Percentiles rank a stretch among this genome's conserved stretches.
phyloP scores from a whole-genome alignment of 2,329 filamentous ascomycete species.

The Diaporthe citri region DNA sequence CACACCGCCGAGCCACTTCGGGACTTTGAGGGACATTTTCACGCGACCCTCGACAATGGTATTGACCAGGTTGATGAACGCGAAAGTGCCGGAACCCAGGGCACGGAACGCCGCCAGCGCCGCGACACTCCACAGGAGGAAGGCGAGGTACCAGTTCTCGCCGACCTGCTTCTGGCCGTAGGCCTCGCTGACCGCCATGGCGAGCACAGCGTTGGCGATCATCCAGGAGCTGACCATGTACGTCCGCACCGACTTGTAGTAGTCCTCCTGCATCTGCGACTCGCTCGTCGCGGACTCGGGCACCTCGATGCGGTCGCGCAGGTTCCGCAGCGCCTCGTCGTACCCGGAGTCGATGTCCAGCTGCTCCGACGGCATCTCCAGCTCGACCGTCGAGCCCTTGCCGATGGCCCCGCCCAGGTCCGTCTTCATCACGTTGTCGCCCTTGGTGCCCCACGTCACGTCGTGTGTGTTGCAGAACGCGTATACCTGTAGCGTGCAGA shows the following conservation, averaged over 20 bases:
- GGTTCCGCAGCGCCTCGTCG: slow-evolving; percentile 95
- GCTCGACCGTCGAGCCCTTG: slow-evolving; percentile 83
- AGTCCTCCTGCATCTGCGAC: slow-evolving; percentile 93
- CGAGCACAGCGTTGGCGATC: slow-evolving; percentile 89
- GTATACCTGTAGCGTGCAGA: slow-evolving; percentile 97
- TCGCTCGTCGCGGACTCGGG: slow-evolving; percentile 72
- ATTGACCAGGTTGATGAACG: slow-evolving; percentile 86
- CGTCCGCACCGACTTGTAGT: slow-evolving; percentile 96
- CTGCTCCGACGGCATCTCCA: slow-evolving; percentile 98
- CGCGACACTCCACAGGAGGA: slow-evolving; percentile 94
- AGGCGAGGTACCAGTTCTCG: slow-evolving; percentile 89
- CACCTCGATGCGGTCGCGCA: slow-evolving; percentile 92
- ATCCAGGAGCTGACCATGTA: slow-evolving; percentile 99
- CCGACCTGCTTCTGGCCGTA: slow-evolving; percentile 80
- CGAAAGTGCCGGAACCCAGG: slow-evolving; percentile 83
- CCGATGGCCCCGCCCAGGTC: slow-evolving; percentile 90
- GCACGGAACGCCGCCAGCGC: slow-evolving; percentile 89
- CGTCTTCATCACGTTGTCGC: slow-evolving; percentile 93
- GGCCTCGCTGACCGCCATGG: slow-evolving; percentile 91
- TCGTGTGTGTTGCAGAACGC: slow-evolving; percentile 99
- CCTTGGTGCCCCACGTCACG: slow-evolving; percentile 98
- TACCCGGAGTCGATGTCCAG: slow-evolving; percentile 98
- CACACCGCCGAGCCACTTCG: slow-evolving; percentile 62
- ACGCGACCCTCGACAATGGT: slow-evolving; percentile 89
- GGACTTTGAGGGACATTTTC: slow-evolving; percentile 67